Evolutionary conservation across 768 basidiomycete species (phyloP).

Genomic region (Glaciozyma martinii): DNA sequence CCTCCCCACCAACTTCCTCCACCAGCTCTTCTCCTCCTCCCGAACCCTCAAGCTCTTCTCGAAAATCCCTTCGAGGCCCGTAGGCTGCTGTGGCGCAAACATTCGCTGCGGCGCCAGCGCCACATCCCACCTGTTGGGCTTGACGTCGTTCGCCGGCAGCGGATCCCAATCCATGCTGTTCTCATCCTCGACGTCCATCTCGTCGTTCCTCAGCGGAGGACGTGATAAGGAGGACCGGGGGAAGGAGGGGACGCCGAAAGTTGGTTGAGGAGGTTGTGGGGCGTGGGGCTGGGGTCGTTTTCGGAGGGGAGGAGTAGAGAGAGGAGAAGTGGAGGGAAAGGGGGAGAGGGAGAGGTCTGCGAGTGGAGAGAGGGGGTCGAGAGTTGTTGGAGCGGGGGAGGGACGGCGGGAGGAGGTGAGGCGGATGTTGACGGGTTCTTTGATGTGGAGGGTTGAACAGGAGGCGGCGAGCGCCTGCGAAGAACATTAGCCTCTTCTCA

Average conservation of each 20-base stretch:
- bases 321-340: background rate
- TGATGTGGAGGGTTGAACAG: background rate
- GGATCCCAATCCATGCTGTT: slow-evolving; percentile 27
- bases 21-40: background rate
- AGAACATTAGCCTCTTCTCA: no score
- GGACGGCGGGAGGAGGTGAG: background rate
- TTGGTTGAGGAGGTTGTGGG: background rate
- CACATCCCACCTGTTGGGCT: background rate
- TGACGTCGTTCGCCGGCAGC: background rate
- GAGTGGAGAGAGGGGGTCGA: background rate
- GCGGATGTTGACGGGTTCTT: background rate
- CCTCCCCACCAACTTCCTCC: background rate
- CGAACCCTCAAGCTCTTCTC: background rate
- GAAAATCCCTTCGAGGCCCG: slow-evolving; percentile 22
- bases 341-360: background rate
- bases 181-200: slow-evolving; percentile 9
- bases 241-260: background rate
- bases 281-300: background rate
- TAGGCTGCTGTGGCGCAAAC: slow-evolving; percentile 22
- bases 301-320: slow-evolving; percentile 1
- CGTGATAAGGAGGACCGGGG: background rate
- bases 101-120: slow-evolving; percentile 8
- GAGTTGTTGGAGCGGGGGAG: background rate
- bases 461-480: background rate
- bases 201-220: background rate